phyloP scores from a whole-genome alignment of 208 protist species.

The Crithidia fasciculata region DNA sequence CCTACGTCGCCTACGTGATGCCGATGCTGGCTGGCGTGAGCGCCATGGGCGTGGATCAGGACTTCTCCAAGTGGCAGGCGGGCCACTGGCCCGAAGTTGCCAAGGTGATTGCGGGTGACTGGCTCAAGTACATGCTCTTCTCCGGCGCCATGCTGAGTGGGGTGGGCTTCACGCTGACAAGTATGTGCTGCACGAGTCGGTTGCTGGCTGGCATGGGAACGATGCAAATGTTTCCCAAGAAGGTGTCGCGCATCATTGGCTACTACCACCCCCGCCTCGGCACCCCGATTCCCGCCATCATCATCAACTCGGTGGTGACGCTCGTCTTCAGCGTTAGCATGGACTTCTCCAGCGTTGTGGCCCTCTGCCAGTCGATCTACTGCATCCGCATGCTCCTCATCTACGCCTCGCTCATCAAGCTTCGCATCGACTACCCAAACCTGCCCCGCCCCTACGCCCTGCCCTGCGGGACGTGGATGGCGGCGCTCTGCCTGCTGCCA shows the following conservation, averaged over 20 bases:
- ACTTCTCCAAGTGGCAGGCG: slow-evolving; percentile 71
- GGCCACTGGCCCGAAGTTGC: slow-evolving; percentile 85
- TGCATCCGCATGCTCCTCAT: slow-evolving; percentile 83
- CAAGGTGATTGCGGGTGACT: slow-evolving; percentile 54
- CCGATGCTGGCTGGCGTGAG: slow-evolving; percentile 82
- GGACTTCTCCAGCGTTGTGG: slow-evolving; percentile 80
- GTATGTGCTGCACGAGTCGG: slow-evolving; percentile 87
- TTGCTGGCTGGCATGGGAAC: slow-evolving; percentile 83
- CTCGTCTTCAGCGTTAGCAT: slow-evolving; percentile 65
- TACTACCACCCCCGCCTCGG: slow-evolving; percentile 86
- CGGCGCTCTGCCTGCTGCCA: slow-evolving; percentile 61
- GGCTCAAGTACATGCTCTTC: slow-evolving; percentile 86
- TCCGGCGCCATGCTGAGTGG: slow-evolving; percentile 71
- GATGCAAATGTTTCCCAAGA: slow-evolving; percentile 87
- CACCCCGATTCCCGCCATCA: slow-evolving; percentile 77
- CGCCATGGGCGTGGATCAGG: slow-evolving; percentile 63
- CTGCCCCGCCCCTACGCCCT: slow-evolving; percentile 79
- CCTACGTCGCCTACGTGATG: slow-evolving; percentile 81
- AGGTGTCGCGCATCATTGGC: slow-evolving; percentile 75
- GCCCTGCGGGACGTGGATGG: slow-evolving; percentile 67
- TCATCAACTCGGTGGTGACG: slow-evolving; percentile 74
- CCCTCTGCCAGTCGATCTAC: slow-evolving; percentile 81
- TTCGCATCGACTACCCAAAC: slow-evolving; percentile 77
- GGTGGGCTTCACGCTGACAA: slow-evolving; percentile 80
- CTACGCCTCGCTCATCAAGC: slow-evolving; percentile 69